Evolutionary conservation across 441 rosid genomes (phyloP).

Genomic region (Macaranga tanarius): DNA sequence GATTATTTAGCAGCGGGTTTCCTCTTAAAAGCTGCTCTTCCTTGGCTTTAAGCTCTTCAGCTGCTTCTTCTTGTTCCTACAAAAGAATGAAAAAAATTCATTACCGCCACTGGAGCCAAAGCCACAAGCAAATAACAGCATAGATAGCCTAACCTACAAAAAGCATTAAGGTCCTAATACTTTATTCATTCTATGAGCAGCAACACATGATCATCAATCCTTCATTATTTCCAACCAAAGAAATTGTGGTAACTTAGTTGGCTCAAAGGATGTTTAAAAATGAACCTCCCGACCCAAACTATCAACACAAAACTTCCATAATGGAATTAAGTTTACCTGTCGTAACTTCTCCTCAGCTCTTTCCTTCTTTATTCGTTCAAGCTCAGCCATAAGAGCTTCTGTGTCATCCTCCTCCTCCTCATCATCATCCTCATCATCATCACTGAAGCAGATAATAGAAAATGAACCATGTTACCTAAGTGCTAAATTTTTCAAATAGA

Average conservation of each 20-base stretch:
- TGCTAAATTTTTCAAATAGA: neutral
- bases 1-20: conserved; percentile 79
- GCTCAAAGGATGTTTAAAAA: neutral
- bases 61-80: conserved; percentile 73
- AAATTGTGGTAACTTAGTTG: too few species aligned
- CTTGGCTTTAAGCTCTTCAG: conserved; percentile 81
- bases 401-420: conserved; percentile 87
- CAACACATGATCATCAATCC: neutral
- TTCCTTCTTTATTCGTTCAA: conserved; percentile 93
- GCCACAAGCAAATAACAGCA: neutral
- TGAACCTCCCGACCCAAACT: neutral
- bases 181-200: neutral
- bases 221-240: neutral
- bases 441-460: conserved; percentile 22
- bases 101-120: neutral
- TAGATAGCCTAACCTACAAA: neutral
- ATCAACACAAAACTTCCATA: neutral
- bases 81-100: conserved; percentile 11
- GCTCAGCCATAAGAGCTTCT: conserved; percentile 93
- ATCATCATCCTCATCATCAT: conserved; percentile 48
- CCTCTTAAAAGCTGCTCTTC: conserved; percentile 95
- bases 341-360: conserved; percentile 91
- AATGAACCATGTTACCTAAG: neutral
- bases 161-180: neutral
- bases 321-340: conserved; percentile 44